Conservation (phyloP, 129 eudicot genomes). For the Pittosporum tobira region DNA sequence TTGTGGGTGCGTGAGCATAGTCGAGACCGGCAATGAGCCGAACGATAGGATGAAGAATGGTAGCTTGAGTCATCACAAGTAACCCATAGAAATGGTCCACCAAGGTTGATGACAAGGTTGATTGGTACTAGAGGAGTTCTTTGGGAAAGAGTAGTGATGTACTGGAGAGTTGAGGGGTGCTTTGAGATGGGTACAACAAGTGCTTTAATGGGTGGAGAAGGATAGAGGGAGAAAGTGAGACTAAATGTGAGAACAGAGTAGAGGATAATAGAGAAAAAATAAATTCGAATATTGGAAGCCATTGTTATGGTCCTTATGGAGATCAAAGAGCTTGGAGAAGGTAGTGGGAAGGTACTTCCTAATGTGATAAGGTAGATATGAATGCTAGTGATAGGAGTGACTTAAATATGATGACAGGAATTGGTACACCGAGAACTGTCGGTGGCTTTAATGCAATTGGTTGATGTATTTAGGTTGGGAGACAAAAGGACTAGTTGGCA, state of each 20-base stretch:
- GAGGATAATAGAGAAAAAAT: background rate
- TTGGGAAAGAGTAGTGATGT: constrained; percentile 4
- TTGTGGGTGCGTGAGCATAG: constrained; percentile 6
- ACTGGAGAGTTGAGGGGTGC: constrained; percentile 14
- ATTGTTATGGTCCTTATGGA: background rate
- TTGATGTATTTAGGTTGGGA: no score
- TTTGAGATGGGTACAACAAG: constrained; percentile 19
- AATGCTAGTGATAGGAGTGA: background rate
- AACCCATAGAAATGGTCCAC: constrained; percentile 12
- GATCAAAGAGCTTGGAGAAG: background rate
- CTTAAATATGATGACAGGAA: background rate
- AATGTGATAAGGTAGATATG: background rate
- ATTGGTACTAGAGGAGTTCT: constrained; percentile 11
- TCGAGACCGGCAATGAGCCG: constrained; percentile 3
- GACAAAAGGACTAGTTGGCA: no score
- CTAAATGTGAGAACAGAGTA: background rate
- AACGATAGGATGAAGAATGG: constrained; percentile 10
- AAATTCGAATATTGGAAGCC: background rate
- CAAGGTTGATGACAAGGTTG: constrained; percentile 10
- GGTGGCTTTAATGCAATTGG: background rate
- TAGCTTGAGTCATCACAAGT: constrained; percentile 5
- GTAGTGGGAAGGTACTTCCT: no score
- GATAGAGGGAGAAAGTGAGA: background rate
- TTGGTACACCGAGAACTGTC: background rate
- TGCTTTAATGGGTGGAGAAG: background rate